Evolutionary conservation across 139 green algal genomes (phyloP).

Genomic region (Tetradesmus obliquus): DNA sequence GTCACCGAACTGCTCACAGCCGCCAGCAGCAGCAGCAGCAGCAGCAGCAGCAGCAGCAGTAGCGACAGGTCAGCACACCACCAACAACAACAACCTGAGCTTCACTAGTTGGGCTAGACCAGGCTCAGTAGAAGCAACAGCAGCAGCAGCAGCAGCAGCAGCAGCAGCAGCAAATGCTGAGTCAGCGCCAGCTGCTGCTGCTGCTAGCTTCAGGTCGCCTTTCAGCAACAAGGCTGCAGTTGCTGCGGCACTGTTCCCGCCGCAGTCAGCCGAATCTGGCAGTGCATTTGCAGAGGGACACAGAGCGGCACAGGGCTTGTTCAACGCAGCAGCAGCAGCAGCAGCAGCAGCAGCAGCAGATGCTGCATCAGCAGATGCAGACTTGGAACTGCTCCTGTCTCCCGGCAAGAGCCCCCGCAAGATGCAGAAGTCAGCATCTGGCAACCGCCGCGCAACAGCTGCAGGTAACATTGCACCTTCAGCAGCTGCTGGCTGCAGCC

Average conservation of each 20-base stretch:
- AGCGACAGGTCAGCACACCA: background rate
- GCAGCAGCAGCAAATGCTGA: background rate
- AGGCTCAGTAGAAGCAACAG: background rate
- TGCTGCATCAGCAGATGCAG: too few relatives aligned
- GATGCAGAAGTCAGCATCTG: background rate
- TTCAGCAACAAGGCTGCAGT: background rate
- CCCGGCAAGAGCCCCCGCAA: background rate
- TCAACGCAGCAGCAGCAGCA: background rate
- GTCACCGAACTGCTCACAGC: background rate
- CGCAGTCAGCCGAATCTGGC: background rate
- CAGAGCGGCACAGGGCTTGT: background rate
- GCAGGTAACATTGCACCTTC: background rate
- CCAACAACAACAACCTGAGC: background rate
- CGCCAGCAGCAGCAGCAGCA: conserved; percentile 4
- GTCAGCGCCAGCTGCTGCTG: background rate
- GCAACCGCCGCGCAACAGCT: background rate
- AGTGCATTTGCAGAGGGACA: background rate
- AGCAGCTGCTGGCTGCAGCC: background rate
- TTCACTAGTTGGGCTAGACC: conserved; percentile 24
- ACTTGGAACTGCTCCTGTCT: background rate
- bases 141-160: conserved; percentile 5
- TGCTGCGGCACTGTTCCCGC: background rate
- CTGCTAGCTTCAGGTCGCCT: background rate
- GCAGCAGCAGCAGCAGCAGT: background rate
- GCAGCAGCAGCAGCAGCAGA: background rate